Base-by-base conservation (phyloP, 805 yeast genomes). In the Tetrapisispora arboricola region DNA sequence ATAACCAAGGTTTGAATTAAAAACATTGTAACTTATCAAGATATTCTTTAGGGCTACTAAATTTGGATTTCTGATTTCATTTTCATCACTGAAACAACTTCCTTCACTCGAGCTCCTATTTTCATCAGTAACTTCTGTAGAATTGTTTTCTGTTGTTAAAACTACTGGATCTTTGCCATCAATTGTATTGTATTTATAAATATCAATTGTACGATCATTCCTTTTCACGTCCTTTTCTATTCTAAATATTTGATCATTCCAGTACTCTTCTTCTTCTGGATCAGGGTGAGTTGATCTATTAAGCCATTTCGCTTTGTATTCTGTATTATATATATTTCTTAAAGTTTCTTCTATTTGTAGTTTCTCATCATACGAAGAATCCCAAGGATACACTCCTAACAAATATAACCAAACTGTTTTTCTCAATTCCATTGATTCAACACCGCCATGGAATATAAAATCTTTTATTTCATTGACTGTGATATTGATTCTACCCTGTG, bases 181-280 rank as follows among this genome's bases (percentile, higher is more conserved):
- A 7, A 30, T 36, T 2, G 65, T 60, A 36, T 60, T 58, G 40
- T 56, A 45, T 40, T 66, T 66, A 61, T 78, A 92, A 2, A 88
- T 61, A 1, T 76, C 73, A 35, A 88, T 58, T 36, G 80, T 73
- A 19, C 97, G 72, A 62, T 90, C 98, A 8, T 95, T 90, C 49
- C 98, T 71, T 49, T 80, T 84, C 17, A 92, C 83, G 63, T 92
- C 98, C 60, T 92, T 92, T 51, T 88, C 94, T 48, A 92, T 90
- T 44, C 97, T 72, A 44, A 76, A 76, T 46, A 81, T 78, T 60
- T 92, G 97, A 61, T 92, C 97, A 48, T 74, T 73, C 90, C 95
- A 90, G 56, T 77, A 85, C 27, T 74, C 81, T 44, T 71, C 75
- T 32, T 70, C 66, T 10, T 70, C 78, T 11, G 43, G 41, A 30